phyloP scores from a whole-genome alignment of 148 eudicot species.

The Camellia sinensis region DNA sequence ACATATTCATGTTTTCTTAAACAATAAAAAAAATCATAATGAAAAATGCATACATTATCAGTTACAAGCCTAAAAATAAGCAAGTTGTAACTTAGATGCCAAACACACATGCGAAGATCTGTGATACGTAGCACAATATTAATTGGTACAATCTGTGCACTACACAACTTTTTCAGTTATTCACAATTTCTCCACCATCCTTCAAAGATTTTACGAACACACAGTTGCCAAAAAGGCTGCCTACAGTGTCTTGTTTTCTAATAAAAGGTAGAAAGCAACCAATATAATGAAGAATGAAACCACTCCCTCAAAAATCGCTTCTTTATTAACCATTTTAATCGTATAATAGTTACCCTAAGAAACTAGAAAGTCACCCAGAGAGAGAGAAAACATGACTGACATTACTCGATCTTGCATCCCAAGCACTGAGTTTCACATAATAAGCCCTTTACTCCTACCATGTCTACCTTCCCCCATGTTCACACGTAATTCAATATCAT shows the following conservation, averaged over 20 bases:
- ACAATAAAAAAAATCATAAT: not conserved
- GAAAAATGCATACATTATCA: not conserved
- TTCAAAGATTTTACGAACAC: not conserved
- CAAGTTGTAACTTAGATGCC: not conserved
- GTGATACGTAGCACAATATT: not conserved
- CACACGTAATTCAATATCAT: not conserved
- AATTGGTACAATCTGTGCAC: conserved; percentile 3
- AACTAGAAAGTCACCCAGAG: not conserved
- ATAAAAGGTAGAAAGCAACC: conserved; percentile 10
- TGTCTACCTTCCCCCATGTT: not conserved
- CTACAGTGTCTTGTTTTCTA: not conserved
- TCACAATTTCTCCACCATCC: not conserved
- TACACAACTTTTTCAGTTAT: conserved; percentile 1
- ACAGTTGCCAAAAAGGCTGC: not conserved
- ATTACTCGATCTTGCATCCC: not conserved
- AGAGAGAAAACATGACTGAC: not conserved
- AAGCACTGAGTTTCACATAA: not conserved
- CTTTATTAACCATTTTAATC: not conserved
- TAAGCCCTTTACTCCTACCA: not conserved
- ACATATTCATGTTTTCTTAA: not conserved
- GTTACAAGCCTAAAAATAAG: not conserved
- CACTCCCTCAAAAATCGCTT: not conserved
- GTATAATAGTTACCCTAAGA: not conserved
- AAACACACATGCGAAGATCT: not conserved
- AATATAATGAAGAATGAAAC: not conserved